Base-by-base conservation (phyloP, 164 flowering plant genomes). In the Annona cherimola region DNA sequence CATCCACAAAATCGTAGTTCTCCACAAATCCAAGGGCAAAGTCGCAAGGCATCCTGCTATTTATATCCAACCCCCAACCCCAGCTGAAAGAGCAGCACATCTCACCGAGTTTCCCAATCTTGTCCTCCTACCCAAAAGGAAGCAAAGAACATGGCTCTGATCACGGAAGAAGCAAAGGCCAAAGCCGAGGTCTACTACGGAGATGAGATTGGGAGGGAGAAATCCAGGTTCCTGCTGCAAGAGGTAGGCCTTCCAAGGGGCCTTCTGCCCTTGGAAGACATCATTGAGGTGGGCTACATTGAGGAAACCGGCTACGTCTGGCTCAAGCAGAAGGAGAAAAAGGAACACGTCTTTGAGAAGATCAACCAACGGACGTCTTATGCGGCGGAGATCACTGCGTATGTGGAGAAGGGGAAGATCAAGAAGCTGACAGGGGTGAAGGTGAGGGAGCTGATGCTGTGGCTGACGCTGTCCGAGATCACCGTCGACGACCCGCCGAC, bases 191-290 rank as follows among this genome's bases (percentile, higher is more conserved):
- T 69, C 55, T 69, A 50, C 45, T 18, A 69, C 54, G 71, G 71
- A 9, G 71, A 69, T 69, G 71, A 69, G 62, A 69, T 69, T 35
- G 46, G 71, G 42, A 35, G 46, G n/a, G 71, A 35, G 61, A 69
- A 39, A 40, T 69, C 45, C 2, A 50, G 20, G 62, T 42, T 41
- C 45, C 41, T 69, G 61, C 61, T 69, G 4, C 60, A 55, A 54
- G 71, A 69, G 46, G 71, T 69, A 5, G 71, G 71, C 71, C 60
- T 69, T 18, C 71, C 71, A 26, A 69, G 62, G 41, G 60, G 71
- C 26, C 71, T 69, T 4, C 71, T 69, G 14, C 71, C 71, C 44
- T 54, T 69, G 5, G 5, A 35, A 18, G 71, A 69, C n/a, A 55
- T 69, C 6, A 50, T 69, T 8, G 71, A 69, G 46, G 50, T 61